Conservation (phyloP, 2,329 filamentous ascomycete species). For the Cryphonectria parasitica region DNA sequence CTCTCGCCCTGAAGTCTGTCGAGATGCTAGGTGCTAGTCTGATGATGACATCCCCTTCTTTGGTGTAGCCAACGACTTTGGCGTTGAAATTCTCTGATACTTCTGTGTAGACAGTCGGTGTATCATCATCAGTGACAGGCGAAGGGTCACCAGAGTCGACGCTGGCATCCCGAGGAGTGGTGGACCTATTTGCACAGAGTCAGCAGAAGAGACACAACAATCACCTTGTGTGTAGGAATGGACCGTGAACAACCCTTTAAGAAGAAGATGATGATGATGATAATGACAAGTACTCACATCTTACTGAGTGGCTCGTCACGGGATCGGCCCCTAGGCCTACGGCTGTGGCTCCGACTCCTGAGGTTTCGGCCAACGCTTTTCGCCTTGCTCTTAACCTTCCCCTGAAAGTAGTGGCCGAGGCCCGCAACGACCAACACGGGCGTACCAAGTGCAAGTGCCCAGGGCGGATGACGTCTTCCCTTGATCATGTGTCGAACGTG, state of each 20-base stretch:
- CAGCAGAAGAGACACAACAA: neutral
- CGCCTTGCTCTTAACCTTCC: conserved; percentile 39
- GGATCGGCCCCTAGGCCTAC: conserved; percentile 18
- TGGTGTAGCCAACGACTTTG: conserved; percentile 27
- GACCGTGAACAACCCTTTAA: neutral
- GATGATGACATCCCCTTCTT: conserved; percentile 28
- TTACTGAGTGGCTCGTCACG: conserved; percentile 23
- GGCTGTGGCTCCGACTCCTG: conserved; percentile 34
- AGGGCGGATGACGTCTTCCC: conserved; percentile 58
- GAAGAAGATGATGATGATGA: neutral
- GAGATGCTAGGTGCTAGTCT: conserved; percentile 19
- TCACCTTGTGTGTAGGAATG: neutral
- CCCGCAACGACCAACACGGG: conserved; percentile 63
- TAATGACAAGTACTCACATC: conserved; percentile 14
- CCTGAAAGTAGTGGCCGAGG: conserved; percentile 53
- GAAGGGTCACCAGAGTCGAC: conserved; percentile 14
- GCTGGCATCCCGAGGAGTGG: conserved; percentile 20
- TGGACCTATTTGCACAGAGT: conserved; percentile 14
- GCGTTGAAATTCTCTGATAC: conserved; percentile 24
- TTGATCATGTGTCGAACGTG: conserved; percentile 55
- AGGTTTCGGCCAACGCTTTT: conserved; percentile 36
- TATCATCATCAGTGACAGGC: conserved; percentile 11
- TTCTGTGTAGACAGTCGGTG: neutral
- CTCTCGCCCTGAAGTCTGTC: conserved; percentile 13
- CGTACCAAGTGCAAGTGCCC: conserved; percentile 63